These are phyloP conservation scores for Rhododendron molle DNA, from an alignment of 148 eudicot species.

Conservation along the genomic window DNA sequence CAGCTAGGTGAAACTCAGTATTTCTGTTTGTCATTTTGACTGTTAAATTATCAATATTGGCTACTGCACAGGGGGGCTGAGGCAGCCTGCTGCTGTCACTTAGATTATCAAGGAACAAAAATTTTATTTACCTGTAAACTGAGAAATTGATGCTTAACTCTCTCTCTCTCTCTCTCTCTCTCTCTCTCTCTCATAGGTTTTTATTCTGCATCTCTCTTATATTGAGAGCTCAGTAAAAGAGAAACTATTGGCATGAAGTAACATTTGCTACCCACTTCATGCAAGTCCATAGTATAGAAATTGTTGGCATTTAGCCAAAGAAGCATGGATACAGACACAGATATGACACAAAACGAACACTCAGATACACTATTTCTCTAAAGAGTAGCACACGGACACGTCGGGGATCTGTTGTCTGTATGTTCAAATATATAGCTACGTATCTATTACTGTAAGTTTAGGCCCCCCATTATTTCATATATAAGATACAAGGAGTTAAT, in stretches of 20 bases:
- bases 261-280: background rate
- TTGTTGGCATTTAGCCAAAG: background rate
- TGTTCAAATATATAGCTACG: background rate
- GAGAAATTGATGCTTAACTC: background rate
- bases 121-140: background rate
- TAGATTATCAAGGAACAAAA: background rate
- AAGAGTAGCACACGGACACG: background rate
- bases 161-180: slow-evolving; percentile 3
- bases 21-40: background rate
- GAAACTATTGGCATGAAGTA: background rate
- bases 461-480: background rate
- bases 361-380: background rate
- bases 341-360: background rate
- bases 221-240: background rate
- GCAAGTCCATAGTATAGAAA: background rate
- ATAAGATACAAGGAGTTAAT: background rate
- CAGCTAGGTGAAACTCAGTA: background rate
- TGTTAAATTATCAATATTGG: background rate
- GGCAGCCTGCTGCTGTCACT: background rate
- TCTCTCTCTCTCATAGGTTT: background rate
- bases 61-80: background rate
- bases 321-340: background rate
- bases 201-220: background rate
- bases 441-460: background rate
- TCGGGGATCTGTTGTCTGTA: background rate